phyloP scores from a whole-genome alignment of 768 basidiomycete genomes.

The Amanita rubescens region DNA sequence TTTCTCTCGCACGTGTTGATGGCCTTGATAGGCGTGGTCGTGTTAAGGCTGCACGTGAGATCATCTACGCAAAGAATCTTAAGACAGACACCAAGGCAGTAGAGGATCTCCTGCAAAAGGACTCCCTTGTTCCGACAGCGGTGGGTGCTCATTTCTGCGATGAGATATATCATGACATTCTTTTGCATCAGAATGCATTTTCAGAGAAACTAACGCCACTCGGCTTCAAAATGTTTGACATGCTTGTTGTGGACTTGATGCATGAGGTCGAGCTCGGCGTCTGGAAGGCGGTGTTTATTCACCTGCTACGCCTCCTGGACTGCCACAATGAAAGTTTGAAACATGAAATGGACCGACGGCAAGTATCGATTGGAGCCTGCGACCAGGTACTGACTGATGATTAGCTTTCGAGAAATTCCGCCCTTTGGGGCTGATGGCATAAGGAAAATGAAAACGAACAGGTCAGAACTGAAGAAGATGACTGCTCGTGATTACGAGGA shows the following conservation, averaged over 20 bases:
- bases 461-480: slow-evolving; percentile 24
- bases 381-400: not conserved
- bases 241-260: slow-evolving; percentile 27
- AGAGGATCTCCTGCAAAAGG: slow-evolving; percentile 16
- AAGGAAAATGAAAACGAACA: slow-evolving; percentile 22
- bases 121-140: slow-evolving; percentile 23
- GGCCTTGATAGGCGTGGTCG: not conserved
- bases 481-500: slow-evolving; percentile 34
- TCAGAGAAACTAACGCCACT: slow-evolving; percentile 12
- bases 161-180: not conserved
- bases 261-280: slow-evolving; percentile 32
- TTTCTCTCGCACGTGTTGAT: not conserved
- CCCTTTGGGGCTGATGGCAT: slow-evolving; percentile 27
- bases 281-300: slow-evolving; percentile 27
- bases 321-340: slow-evolving; percentile 11
- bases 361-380: not conserved
- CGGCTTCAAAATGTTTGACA: slow-evolving; percentile 19
- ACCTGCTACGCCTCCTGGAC: slow-evolving; percentile 27
- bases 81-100: slow-evolving; percentile 19
- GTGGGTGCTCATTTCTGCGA: slow-evolving; percentile 13
- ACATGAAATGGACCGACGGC: slow-evolving; percentile 18
- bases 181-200: slow-evolving; percentile 29
- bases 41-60: slow-evolving; percentile 9
- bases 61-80: slow-evolving; percentile 21
- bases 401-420: slow-evolving; percentile 23